Conservation (phyloP, 495 filamentous ascomycete genomes). For the Penicillium fimorum region DNA sequence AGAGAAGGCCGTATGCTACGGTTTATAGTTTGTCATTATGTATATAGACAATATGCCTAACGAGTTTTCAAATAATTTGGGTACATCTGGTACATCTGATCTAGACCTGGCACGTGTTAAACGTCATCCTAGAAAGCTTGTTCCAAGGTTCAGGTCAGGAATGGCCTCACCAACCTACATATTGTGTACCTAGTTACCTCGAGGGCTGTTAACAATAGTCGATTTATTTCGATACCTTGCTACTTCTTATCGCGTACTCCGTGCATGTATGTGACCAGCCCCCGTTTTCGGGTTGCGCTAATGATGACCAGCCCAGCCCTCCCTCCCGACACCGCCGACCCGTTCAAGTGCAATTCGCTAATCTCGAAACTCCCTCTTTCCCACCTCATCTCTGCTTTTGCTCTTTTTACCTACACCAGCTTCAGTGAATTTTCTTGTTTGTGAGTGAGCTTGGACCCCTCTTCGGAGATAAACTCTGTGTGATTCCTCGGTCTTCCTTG, state of each 20-base stretch:
- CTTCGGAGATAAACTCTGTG: constrained; percentile 10
- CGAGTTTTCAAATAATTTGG: neutral
- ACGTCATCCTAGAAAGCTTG: constrained; percentile 26
- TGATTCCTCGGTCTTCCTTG: constrained; percentile 24
- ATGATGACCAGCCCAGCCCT: constrained; percentile 12
- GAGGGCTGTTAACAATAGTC: neutral
- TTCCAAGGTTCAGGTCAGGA: neutral
- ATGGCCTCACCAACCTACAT: too few relatives aligned
- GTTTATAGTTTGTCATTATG: neutral
- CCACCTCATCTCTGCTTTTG: constrained; percentile 9
- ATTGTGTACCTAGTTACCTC: too few relatives aligned
- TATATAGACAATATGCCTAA: neutral
- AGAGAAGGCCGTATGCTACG: neutral
- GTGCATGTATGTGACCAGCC: constrained; percentile 3
- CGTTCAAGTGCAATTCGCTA: constrained; percentile 27
- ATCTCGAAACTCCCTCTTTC: constrained; percentile 16
- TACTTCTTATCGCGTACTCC: neutral
- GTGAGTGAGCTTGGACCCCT: constrained; percentile 21
- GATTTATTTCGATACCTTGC: neutral
- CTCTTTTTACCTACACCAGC: constrained; percentile 1
- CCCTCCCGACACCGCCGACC: constrained; percentile 25
- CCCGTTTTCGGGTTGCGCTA: constrained; percentile 19
- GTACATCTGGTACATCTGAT: neutral
- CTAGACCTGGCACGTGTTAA: constrained; percentile 24
- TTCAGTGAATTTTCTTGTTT: constrained; percentile 12